Evolutionary conservation across 371 early-diverging fungal genomes (phyloP), one percentile per base, ranked within the genome.

Genomic region (Massospora cicadina): DNA sequence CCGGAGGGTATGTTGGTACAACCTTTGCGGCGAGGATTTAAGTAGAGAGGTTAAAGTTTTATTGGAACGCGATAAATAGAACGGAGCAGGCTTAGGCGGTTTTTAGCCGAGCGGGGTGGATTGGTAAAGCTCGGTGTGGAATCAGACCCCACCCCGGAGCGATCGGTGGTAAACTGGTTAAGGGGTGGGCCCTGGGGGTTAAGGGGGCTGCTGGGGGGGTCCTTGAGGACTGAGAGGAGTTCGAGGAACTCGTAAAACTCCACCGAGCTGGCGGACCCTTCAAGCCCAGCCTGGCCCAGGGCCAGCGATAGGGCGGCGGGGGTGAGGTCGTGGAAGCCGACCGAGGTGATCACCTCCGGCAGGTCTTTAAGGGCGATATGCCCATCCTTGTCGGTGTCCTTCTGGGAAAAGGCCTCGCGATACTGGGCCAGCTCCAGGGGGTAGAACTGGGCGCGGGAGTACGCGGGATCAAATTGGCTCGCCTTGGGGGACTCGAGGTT

Each of bases 191-290:
- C 62, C 24, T 55, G 61, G 55, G 68, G 69, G 26, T 70, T 68
- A n/a, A 67, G 65, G 28, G 66, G 74, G 2, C 74, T 72, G 25
- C 76, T 71, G 59, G 72, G 70, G 54, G 73, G 71, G 28, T 68
- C 67, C 73, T 84, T 82, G 65, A 86, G 67, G 43, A 71, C 75
- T 24, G 75, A 75, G 70, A 83, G 70, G 33, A 86, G 79, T 67
- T 85, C 86, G 65, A 89, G 75, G 71, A 87, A 84, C 72, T 89
- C 86, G 68, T 83, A 80, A 69, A 87, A 88, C 70, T 87, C 88
- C 24, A 89, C 75, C 0, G 73, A 53, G 26, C 77, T 76, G 2
- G 33, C 23, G 17, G n/a, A 2, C 12, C 53, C 53, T 21, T 60
- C 32, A 7, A 60, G 27, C 33, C 77, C 72, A 21, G 83, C 79